Percentiles rank a stretch among this genome's conserved stretches.
These are phyloP conservation scores for Salvia sclarea DNA, from an alignment of 305 asterid species.

Conservation along the genomic window DNA sequence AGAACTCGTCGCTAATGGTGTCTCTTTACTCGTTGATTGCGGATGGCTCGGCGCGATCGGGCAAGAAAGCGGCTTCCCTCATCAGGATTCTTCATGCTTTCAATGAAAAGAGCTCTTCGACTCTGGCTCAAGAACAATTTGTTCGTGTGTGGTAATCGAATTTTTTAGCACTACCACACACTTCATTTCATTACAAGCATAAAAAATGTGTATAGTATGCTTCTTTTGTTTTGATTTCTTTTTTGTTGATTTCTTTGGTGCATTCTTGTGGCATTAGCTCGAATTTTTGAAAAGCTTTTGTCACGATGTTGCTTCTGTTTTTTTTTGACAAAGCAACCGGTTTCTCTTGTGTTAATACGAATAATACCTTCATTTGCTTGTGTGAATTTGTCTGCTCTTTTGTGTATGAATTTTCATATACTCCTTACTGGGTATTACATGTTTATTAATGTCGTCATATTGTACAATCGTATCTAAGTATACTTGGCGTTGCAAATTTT, in stretches of 20 bases:
- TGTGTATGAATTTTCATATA: too few relatives aligned
- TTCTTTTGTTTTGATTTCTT: not conserved
- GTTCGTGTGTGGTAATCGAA: constrained; percentile 61
- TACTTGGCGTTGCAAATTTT: too few relatives aligned
- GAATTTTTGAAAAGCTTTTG: constrained; percentile 53
- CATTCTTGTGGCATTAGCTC: constrained; percentile 45
- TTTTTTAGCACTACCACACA: constrained; percentile 40
- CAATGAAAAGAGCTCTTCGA: constrained; percentile 51
- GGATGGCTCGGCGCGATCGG: constrained; percentile 52
- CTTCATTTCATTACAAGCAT: constrained; percentile 33
- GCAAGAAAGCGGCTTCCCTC: constrained; percentile 70
- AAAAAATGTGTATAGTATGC: constrained; percentile 32
- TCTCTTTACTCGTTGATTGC: constrained; percentile 58
- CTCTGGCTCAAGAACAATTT: constrained; percentile 52
- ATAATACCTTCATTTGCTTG: not conserved
- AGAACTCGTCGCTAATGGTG: constrained; percentile 60
- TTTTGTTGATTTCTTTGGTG: not conserved
- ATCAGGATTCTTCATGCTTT: constrained; percentile 65
- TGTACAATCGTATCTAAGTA: too few relatives aligned
- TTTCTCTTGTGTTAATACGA: constrained; percentile 23
- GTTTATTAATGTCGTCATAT: too few relatives aligned
- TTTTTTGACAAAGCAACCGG: constrained; percentile 54
- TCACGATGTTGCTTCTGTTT: constrained; percentile 37
- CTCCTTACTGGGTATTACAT: too few relatives aligned
- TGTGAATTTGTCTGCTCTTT: too few relatives aligned